phyloP scores from a whole-genome alignment of 2,329 filamentous ascomycete genomes.

The Emmonsiellopsis sp. region DNA sequence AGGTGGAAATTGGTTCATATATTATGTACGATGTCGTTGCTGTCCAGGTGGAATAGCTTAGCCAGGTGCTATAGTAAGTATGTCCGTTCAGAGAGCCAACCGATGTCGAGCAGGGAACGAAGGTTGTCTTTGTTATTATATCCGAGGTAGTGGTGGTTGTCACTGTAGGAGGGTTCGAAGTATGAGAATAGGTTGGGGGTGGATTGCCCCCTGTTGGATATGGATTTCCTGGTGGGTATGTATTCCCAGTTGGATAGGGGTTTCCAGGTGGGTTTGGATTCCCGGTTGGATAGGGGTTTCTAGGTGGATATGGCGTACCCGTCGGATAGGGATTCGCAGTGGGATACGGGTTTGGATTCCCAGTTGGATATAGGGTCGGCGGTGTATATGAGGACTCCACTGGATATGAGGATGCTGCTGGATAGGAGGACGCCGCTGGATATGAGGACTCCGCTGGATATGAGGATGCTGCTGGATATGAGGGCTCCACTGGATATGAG shows the following conservation, averaged over 20 bases:
- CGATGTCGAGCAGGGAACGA: constrained; percentile 27
- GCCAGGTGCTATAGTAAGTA: constrained; percentile 27
- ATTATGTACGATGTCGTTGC: constrained; percentile 21
- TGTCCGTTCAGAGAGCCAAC: constrained; percentile 17
- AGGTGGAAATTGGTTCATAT: constrained; percentile 11
- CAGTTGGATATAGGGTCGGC: neutral
- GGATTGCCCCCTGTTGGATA: neutral
- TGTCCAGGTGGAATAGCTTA: constrained; percentile 20
- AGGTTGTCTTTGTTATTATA: constrained; percentile 22
- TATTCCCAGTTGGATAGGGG: neutral
- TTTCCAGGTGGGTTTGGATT: no score
- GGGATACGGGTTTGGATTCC: neutral
- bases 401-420: no score
- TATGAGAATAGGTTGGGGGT: no score
- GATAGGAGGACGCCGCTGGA: neutral
- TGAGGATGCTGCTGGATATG: neutral
- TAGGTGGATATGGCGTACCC: no score
- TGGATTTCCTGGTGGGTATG: neutral
- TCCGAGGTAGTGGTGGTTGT: constrained; percentile 4
- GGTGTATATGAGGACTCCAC: no score
- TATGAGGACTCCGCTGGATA: neutral
- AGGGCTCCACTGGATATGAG: no score
- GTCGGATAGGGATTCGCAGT: neutral
- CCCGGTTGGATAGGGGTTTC: neutral
- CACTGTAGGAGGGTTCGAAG: no score